A percentile compares a stretch with the other conserved stretches of the same genome.
These are phyloP conservation scores for slime mould (Dictyostelium discoideum) DNA, from an alignment of 78 protist genomes.

Conservation along the genomic window DNA sequence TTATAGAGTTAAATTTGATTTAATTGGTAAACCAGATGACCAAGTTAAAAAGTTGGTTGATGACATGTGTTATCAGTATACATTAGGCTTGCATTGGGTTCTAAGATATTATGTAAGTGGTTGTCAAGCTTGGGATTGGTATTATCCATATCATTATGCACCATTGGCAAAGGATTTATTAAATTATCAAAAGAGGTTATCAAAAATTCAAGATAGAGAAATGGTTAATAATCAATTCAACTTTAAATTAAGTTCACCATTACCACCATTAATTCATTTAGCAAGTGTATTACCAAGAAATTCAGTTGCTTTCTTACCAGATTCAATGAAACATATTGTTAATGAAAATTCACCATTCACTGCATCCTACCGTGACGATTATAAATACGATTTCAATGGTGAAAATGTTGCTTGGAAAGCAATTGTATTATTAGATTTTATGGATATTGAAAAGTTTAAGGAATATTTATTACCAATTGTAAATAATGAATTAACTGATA, in stretches of 20 bases:
- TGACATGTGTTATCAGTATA: constrained; percentile 64
- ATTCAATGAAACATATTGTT: background rate
- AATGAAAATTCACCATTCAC: constrained; percentile 12
- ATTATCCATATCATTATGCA: constrained; percentile 97
- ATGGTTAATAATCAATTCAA: background rate
- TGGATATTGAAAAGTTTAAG: background rate
- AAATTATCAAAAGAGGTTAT: background rate
- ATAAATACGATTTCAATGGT: constrained; percentile 54
- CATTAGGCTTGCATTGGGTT: constrained; percentile 97
- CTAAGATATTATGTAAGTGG: constrained; percentile 96
- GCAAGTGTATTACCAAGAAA: constrained; percentile 58
- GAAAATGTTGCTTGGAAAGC: constrained; percentile 69
- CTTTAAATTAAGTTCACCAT: constrained; percentile 24
- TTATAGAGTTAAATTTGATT: constrained; percentile 29
- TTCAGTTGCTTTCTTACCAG: constrained; percentile 33
- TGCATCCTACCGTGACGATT: background rate
- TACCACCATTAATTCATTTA: constrained; percentile 50
- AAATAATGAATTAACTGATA: background rate
- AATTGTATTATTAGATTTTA: constrained; percentile 42
- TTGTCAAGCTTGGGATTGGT: constrained; percentile 98
- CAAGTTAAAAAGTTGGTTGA: background rate
- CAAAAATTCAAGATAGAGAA: background rate
- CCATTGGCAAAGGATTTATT: constrained; percentile 87
- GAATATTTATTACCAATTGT: background rate
- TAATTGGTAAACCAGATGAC: background rate